Evolutionary conservation across 305 asterid genomes (phyloP), one percentile per base, ranked within the genome.

Genomic region (Solanum chacoense): DNA sequence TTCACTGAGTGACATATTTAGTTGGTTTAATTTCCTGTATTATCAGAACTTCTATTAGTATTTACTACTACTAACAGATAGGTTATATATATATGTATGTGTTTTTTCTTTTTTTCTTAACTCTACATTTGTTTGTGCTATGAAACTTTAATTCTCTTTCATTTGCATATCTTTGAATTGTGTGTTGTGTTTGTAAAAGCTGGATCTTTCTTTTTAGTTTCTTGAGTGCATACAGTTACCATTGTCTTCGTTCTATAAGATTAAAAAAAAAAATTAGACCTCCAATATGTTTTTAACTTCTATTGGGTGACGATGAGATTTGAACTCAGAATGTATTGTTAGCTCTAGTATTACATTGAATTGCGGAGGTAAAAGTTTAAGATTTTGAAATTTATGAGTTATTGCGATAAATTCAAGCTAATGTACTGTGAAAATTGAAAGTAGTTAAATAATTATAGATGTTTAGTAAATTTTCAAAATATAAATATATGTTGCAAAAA

Each of bases 11-110:
- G 76, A 35, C 50, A 34, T 90, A 34, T 65, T 84, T 75, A 34
- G 69, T 87, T 90, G 72, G 29, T 77, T 84, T 36, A 28, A 87
- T 88, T 89, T 86, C 34, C 34, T 67, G 90, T 87, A 84, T 90
- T 69, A 83, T 86, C 13, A 75, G 14, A 73, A 42, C 73, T 84
- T 5, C 72, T 84, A 32, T 3, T 55, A 3, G 42, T 83, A 8
- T 45, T 59, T 31, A 83, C 31, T 40, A 24, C 63, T 81, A 81
- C 89, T 90, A 88, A 89, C 92, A 86, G 71, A 84, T 83, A 55
- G 89, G 26, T 6, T 45, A 63, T 18, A 38, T 38, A 40, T 32
- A 6, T 77, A 24, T 78, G 29, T 78, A 11, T 83, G 38, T 85
- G 26, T 9, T 36, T n/a, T 42, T 12, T 85, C 4, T 12, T 37